Evolutionary conservation across 2,329 filamentous ascomycete species (phyloP), one percentile per base, ranked within the genome.

Genomic region (Zarea fungicola): DNA sequence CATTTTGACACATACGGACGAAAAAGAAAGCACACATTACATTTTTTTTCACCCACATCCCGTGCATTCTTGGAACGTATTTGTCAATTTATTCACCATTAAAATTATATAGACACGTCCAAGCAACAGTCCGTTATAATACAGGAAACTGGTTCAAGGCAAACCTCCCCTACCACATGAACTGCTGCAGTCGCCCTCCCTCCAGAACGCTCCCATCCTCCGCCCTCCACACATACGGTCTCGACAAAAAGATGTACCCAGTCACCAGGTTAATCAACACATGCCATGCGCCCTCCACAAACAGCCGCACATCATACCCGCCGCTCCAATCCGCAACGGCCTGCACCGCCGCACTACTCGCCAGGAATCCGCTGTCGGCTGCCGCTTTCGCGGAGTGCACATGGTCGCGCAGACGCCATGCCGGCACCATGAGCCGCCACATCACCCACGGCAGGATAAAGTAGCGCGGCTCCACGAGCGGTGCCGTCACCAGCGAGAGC

Each of bases 371-470:
- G 23, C 42, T 34, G 5, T n/a, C n/a, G n/a, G n/a, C n/a, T 29
- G 26, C 13, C 13, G 26, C 26, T 13, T 13, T n/a, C n/a, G n/a
- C n/a, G n/a, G n/a, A n/a, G n/a, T 29, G 32, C n/a, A 44, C 8
- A 19, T 49, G 41, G 25, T 49, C 41, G 26, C 21, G 5, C 18
- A 51, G 31, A 18, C 42, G 41, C 70, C 70, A 72, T 44, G 74
- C 65, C 0, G 89, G 89, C 1, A 95, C 70, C 59, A 95, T 78
- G 7, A 97, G 69, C 1, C 93, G 79, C 89, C 91, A 97, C 59
- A 96, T 83, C 8, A 96, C 79, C 89, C 90, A 99, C 0, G 92
- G 91, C 11, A 96, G 76, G 62, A 99, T 95, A 65, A 96, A 96
- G 67, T 99, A 99, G 13, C 93, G 81, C 13, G 93, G 93, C 65